Evolutionary conservation across 305 asterid genomes (phyloP), one percentile per base, ranked within the genome.

Genomic region (Rubia peregrina): DNA sequence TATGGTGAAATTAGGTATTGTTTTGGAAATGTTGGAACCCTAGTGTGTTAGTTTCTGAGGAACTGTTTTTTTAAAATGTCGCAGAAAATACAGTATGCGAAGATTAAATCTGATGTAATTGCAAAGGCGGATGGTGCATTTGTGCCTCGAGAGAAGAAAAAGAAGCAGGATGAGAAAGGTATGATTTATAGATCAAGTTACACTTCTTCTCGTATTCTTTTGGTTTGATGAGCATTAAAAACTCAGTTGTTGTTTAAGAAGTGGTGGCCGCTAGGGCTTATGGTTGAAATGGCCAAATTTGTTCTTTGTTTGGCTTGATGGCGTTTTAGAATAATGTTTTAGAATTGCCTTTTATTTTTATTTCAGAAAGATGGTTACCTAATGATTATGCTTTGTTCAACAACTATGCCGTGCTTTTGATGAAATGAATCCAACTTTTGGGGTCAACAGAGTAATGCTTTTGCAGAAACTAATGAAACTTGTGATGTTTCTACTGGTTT

Each of bases 131-230:
- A 91, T 82, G 98, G 99, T 42, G 90, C 97, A 40, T 94, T 94
- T 72, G 90, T 87, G 33, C 98, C 99, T 71, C 87, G 99, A 76
- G 99, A 90, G 71, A 94, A 90, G 74, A 87, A 87, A 75, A 94
- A 88, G 94, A 94, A 86, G 90, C 95, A 85, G 5, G 98, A 94
- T 33, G 99, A 94, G 67, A 87, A 77, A 88, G 99, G 99, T 90
- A 77, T 74, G 72, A 22, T 61, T 64, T 64, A 1, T 64, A 8
- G 43, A 38, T 16, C 51, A 38, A 64, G 10, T 40, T 30, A 64
- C 7, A 13, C 16, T 3, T 36, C 14, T 13, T 30, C 11, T 60
- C 6, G 61, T 30, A 24, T 16, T 17, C 56, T 49, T 49, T 53
- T 65, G 36, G 53, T 65, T 40, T 62, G 17, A 62, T 33, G 67